Evolutionary conservation across 1,139 yeast genomes (phyloP), one percentile per base, ranked within the genome.

Genomic region (Hemisphaericaspora lyxosophila): DNA sequence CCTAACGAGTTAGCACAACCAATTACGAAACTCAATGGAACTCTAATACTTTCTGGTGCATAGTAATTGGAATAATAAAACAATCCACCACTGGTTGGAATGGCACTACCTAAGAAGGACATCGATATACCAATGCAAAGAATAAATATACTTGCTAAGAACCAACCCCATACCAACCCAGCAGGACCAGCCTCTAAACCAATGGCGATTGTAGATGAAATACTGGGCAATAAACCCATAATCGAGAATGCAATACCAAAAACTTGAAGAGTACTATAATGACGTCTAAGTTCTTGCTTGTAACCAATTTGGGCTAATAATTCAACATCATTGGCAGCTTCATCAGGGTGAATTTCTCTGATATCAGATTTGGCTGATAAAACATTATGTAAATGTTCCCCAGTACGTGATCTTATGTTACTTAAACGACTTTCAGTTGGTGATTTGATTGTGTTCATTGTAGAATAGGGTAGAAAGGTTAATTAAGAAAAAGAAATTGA

Each of bases 51-150:
- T 33, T 60, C 66, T 0, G 66, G 67, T 34, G 66, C 57, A 47
- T 61, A 67, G 47, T 62, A 66, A 42, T 63, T 65, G 3, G 79
- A 56, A 75, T 80, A 61, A 58, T 78, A 80, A 55, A 80, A 82
- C 50, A 82, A 64, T 6, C 88, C 89, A 41, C 89, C 88, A 16
- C 82, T 72, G 3, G 89, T 81, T 36, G 89, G 89, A 54, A 80
- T 76, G n/a, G 85, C 74, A 22, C 82, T 75, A 1, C 84, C 83
- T 38, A 81, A 61, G 46, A 81, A 81, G 12, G 85, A 75, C 67
- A 82, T 80, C n/a, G 83, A 71, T 39, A 72, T 48, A 9, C 87
- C 88, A 40, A 79, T 74, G 42, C 72, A 61, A 36, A 80, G 56
- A 43, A 83, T 75, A 46, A 82, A 81, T 36, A 71, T 45, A n/a